A percentile compares a stretch with the other conserved stretches of the same genome.
These are phyloP conservation scores for Desmodesmus armatus DNA, from an alignment of 139 green algal species.

Conservation along the genomic window DNA sequence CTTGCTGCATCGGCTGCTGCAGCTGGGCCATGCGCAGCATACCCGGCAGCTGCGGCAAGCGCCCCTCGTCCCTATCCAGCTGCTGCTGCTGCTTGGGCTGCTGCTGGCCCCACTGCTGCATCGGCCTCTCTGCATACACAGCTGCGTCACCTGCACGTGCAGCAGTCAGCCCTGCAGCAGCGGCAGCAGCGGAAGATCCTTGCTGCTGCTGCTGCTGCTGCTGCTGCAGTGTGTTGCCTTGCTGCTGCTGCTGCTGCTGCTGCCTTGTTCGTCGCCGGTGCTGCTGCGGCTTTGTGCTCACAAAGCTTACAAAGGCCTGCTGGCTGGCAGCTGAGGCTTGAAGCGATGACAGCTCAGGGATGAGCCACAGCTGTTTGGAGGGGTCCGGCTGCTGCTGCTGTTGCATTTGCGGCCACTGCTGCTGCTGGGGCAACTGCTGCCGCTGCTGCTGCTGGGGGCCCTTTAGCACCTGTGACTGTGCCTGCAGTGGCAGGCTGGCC, in stretches of 20 bases:
- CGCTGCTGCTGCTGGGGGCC: background rate
- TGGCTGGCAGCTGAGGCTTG: background rate
- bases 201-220: background rate
- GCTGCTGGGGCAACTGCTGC: background rate
- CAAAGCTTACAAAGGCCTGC: background rate
- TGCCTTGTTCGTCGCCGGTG: background rate
- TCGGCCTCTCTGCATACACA: too few relatives aligned
- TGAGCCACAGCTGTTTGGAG: background rate
- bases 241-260: background rate
- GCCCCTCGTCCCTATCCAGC: background rate
- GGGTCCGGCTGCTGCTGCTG: background rate
- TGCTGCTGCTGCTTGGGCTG: conserved; percentile 2
- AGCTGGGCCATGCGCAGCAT: background rate
- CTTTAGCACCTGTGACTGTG: background rate
- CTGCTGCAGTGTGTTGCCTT: background rate
- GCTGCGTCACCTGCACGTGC: too few relatives aligned
- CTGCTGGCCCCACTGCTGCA: too few relatives aligned
- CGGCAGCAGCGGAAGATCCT: background rate
- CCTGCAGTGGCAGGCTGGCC: background rate
- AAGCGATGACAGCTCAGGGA: background rate
- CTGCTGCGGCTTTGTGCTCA: background rate
- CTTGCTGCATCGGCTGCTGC: background rate
- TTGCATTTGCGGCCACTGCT: background rate
- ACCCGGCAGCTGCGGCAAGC: background rate
- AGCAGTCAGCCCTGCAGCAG: too few relatives aligned